Evolutionary conservation across 2,329 filamentous ascomycete genomes (phyloP).

Genomic region (Coniochaeta prunicola): DNA sequence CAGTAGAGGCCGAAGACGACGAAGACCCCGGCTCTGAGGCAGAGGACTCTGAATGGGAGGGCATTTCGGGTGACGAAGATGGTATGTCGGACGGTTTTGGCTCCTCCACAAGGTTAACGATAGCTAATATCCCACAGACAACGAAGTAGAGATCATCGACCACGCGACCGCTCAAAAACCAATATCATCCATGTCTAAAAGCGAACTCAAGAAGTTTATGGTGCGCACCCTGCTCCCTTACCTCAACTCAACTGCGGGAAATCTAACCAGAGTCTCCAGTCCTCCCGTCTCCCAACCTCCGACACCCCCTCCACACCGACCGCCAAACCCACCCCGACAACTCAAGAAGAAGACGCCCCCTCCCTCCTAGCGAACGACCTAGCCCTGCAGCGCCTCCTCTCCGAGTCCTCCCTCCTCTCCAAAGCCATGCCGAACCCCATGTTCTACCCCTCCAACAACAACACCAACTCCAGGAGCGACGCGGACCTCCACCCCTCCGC

Average conservation of each 20-base stretch:
- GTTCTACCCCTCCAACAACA: slow-evolving; percentile 30
- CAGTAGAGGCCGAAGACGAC: slow-evolving; percentile 20
- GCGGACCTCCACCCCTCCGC: slow-evolving; percentile 27
- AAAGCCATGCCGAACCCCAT: slow-evolving; percentile 43
- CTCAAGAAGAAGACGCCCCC: slow-evolving; percentile 49
- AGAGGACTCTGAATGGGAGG: slow-evolving; percentile 45
- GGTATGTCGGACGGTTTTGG: slow-evolving; percentile 6
- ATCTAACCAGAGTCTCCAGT: slow-evolving; percentile 24
- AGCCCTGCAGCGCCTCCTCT: slow-evolving; percentile 80
- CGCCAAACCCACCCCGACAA: slow-evolving; percentile 17
- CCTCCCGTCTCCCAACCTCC: slow-evolving; percentile 35
- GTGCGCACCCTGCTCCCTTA: slow-evolving; percentile 23
- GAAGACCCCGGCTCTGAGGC: slow-evolving; percentile 20
- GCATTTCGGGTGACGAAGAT: slow-evolving; percentile 48
- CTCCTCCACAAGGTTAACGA: not conserved
- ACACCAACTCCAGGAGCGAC: no score
- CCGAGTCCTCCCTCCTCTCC: slow-evolving; percentile 82
- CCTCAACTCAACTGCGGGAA: slow-evolving; percentile 6
- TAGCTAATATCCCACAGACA: slow-evolving; percentile 6
- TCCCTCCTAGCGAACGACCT: slow-evolving; percentile 85
- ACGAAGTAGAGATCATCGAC: slow-evolving; percentile 54
- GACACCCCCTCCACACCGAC: slow-evolving; percentile 4
- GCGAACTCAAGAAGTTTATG: slow-evolving; percentile 75
- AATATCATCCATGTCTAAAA: slow-evolving; percentile 48
- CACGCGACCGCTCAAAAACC: slow-evolving; percentile 37